A percentile compares a stretch with the other conserved stretches of the same genome.
Conservation (phyloP, 2,329 filamentous ascomycete species). For the Fusarium sp. region DNA sequence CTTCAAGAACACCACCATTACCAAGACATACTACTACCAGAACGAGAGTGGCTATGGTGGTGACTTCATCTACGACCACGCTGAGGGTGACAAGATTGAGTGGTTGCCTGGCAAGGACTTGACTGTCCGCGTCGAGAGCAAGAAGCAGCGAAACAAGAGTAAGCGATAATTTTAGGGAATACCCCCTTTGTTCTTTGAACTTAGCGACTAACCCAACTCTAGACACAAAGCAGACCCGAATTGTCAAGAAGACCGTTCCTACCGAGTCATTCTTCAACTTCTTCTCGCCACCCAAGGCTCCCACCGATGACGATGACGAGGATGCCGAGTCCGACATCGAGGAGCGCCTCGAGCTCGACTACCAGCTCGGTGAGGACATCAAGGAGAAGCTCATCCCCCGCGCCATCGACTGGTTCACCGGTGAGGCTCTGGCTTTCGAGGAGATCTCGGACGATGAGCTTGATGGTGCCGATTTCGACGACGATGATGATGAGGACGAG, state of each 20-base stretch:
- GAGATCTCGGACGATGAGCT: constrained; percentile 86
- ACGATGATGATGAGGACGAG: constrained; percentile 94
- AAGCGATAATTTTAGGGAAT: constrained; percentile 46
- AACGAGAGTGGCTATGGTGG: constrained; percentile 98
- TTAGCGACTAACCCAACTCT: constrained; percentile 26
- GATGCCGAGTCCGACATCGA: constrained; percentile 91
- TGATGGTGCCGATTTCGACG: constrained; percentile 84
- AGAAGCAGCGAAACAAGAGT: constrained; percentile 99
- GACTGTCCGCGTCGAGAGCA: constrained; percentile 94
- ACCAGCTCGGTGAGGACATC: constrained; percentile 98
- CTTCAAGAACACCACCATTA: constrained; percentile 96
- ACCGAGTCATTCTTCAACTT: constrained; percentile 99
- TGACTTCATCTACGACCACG: constrained; percentile 99
- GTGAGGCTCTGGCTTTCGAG: constrained; percentile 96
- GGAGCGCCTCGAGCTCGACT: constrained; percentile 97
- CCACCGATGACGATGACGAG: constrained; percentile 74
- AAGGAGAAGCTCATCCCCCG: constrained; percentile 99
- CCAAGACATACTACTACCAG: constrained; percentile 99
- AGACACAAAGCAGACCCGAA: constrained; percentile 99
- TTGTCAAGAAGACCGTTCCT: constrained; percentile 98
- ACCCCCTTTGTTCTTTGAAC: neutral
- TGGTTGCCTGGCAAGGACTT: constrained; percentile 95
- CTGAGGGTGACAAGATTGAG: constrained; percentile 96
- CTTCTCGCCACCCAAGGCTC: constrained; percentile 94
- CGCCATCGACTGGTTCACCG: constrained; percentile 99